Conservation (phyloP, 2,329 filamentous ascomycete species). For the Claviceps citrina region DNA sequence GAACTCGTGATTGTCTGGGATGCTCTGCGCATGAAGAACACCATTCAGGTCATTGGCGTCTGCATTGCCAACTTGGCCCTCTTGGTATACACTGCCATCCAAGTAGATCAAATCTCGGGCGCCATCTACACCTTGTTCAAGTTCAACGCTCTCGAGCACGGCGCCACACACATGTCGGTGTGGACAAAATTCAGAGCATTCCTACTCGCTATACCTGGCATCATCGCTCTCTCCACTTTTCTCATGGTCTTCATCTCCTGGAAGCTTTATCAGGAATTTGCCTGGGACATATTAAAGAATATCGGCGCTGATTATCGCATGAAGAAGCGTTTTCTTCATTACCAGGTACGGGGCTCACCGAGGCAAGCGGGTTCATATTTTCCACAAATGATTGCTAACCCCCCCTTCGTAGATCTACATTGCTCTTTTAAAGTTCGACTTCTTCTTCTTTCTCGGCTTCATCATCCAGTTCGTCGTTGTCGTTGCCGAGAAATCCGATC, state of each 20-base stretch:
- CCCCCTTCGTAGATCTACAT: constrained; percentile 66
- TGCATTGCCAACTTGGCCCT: constrained; percentile 86
- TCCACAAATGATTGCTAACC: background rate
- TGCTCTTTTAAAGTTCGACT: constrained; percentile 93
- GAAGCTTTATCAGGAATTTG: constrained; percentile 97
- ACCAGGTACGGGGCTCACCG: constrained; percentile 51
- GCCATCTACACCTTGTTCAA: constrained; percentile 44
- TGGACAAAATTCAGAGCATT: constrained; percentile 60
- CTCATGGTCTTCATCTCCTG: constrained; percentile 65
- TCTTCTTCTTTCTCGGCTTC: constrained; percentile 99
- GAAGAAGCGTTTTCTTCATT: constrained; percentile 91
- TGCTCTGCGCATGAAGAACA: constrained; percentile 87
- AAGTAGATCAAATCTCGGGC: constrained; percentile 75
- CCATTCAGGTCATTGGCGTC: constrained; percentile 92
- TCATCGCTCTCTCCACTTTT: constrained; percentile 63
- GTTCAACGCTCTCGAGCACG: constrained; percentile 27
- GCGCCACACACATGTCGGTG: constrained; percentile 27
- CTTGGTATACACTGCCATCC: constrained; percentile 81
- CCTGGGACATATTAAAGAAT: constrained; percentile 98
- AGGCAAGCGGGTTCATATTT: background rate
- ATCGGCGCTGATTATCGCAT: constrained; percentile 94
- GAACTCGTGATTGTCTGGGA: constrained; percentile 83
- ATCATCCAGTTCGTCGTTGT: constrained; percentile 96
- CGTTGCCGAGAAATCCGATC: constrained; percentile 50
- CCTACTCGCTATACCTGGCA: constrained; percentile 68